Percentiles rank a stretch among this genome's conserved stretches.
phyloP scores from a whole-genome alignment of 371 early-diverging fungal species.

The Ordospora pajunii region DNA sequence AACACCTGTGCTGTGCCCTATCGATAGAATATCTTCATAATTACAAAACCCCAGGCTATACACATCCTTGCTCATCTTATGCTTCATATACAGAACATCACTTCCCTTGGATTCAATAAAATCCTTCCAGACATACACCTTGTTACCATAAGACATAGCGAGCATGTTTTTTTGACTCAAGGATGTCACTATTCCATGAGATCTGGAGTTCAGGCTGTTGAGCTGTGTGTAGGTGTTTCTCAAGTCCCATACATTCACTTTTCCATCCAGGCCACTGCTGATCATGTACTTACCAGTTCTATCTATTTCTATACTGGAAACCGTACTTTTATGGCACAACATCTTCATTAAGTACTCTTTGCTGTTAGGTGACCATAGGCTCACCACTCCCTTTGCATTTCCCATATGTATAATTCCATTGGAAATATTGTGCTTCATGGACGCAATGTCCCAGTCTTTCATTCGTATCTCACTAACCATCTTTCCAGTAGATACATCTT shows the following conservation, averaged over 20 bases:
- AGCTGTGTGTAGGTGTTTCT: slow-evolving; percentile 67
- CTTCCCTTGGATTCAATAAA: slow-evolving; percentile 67
- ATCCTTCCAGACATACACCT: slow-evolving; percentile 64
- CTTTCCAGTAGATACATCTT: slow-evolving; percentile 85
- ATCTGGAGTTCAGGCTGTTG: slow-evolving; percentile 67
- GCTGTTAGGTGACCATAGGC: slow-evolving; percentile 81
- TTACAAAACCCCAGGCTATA: slow-evolving; percentile 71
- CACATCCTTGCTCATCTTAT: slow-evolving; percentile 65
- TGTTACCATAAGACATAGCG: slow-evolving; percentile 70
- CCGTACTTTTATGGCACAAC: slow-evolving; percentile 76
- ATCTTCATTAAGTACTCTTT: slow-evolving; percentile 77
- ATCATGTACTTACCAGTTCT: slow-evolving; percentile 76
- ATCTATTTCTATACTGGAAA: slow-evolving; percentile 75
- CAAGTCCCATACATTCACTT: slow-evolving; percentile 85
- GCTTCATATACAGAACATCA: slow-evolving; percentile 75
- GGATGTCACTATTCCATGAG: slow-evolving; percentile 67
- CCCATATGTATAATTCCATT: slow-evolving; percentile 85
- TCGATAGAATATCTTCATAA: slow-evolving; percentile 86
- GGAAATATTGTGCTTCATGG: slow-evolving; percentile 69
- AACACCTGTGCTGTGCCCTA: slow-evolving; percentile 75
- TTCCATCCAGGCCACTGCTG: slow-evolving; percentile 77
- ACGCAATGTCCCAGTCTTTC: slow-evolving; percentile 25
- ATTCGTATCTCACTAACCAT: slow-evolving; percentile 67
- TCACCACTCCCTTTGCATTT: slow-evolving; percentile 79
- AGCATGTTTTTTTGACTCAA: slow-evolving; percentile 75